Base-by-base conservation (phyloP, 805 yeast species). In the Barnettozyma sp. region DNA sequence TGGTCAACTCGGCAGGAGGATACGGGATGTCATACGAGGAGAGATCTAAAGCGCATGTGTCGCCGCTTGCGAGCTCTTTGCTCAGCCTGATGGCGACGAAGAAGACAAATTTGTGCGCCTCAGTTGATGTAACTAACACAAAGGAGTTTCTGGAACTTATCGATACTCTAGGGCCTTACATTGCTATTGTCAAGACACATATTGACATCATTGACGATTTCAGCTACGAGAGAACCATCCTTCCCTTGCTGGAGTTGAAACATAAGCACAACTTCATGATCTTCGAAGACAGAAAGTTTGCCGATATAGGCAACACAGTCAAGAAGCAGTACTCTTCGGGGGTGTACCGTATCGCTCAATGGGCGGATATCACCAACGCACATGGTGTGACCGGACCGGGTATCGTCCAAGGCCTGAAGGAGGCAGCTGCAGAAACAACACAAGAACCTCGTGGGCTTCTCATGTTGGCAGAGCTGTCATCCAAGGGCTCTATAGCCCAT, bases 321-420 rank as follows among this genome's bases (percentile, higher is more conserved):
- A 88, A 90, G 63, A 73, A 85, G 30, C 98, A 92, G 61, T 92
- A 90, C 60, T 66, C 82, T 22, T 85, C 94, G 25, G 98, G 98
- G 30, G 80, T 85, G 9, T 87, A 76, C 65, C 78, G 75, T 54
- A 90, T 90, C 42, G 92, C 95, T 11, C 65, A 78, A 51, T 92
- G 98, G 98, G 78, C 97, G 1, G 96, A 92, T 54, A 87, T 92
- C 48, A 90, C 97, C 23, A 92, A 92, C 59, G 97, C 97, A 1
- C 98, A 92, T 53, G 94, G 97, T 40, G 88, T 92, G 22, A 90
- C 97, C 3, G 99, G 99, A 16, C 78, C 81, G 0, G 97, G 97
- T 10, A 83, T 92, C 37, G 94, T 92, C 6, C 67, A 74, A 29
- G 99, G 98, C 1, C 70, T 92, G 48, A 82, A 80, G 48, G 82